Evolutionary conservation across 441 rosid genomes (phyloP), one percentile per base, ranked within the genome.

Genomic region (Populus tomentosa): DNA sequence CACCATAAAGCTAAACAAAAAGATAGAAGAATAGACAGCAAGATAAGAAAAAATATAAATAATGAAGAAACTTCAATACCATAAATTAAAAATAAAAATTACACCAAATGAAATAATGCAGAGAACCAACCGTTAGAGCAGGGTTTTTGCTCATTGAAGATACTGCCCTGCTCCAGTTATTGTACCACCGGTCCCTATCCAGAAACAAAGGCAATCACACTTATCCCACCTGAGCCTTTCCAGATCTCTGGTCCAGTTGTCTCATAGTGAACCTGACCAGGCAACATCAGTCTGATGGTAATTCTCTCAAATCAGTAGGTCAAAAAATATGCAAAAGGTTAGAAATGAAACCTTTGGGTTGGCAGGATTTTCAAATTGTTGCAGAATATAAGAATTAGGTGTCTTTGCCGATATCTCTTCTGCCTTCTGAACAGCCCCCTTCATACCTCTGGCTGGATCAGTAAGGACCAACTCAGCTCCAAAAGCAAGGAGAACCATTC

Each of bases 161-260:
- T 84, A 91, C 73, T 32, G 74, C 77, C 95, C 93, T 11, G 85
- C 87, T 63, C 96, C 91, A 1, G 92, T 88, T 73, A 90, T 81
- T 0, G 92, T 90, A 72, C 94, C 94, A 61, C 94, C 92, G 1
- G 94, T 89, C 50, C 94, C 92, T 56, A 90, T 89, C n/a, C n/a
- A n/a, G n/a, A n/a, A n/a, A n/a, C n/a, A n/a, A n/a, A n/a, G n/a
- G n/a, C n/a, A n/a, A n/a, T n/a, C n/a, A n/a, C n/a, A n/a, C n/a
- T n/a, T n/a, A n/a, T n/a, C n/a, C n/a, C 94, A 23, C 83, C 88
- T 1, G 91, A 85, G 64, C 84, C 88, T 81, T 85, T 83, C 94
- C 94, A 90, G 63, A 90, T 87, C 84, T 88, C 89, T 7, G 90
- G 90, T 75, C 92, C 90, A 72, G 92, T 89, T 70, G 89, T 86